Base-by-base conservation (phyloP, 345 rosid species). In the Ceriops zippeliana region DNA sequence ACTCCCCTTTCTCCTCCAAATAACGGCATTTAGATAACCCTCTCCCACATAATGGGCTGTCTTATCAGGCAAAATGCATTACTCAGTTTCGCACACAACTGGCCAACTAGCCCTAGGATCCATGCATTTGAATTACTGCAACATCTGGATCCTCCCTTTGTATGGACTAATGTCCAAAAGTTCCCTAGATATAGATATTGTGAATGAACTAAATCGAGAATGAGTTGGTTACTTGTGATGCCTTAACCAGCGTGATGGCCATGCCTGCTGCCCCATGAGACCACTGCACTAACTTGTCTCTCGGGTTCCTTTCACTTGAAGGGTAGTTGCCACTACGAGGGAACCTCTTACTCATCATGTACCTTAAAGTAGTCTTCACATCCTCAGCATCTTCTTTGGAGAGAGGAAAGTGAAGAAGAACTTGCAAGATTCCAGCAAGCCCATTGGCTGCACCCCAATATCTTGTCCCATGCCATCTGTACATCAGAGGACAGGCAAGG, bases 361-460 rank as follows among this genome's bases (percentile, higher is more conserved):
- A 89, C 84, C 96, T 83, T 31, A 91, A 71, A 10, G 98, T 89
- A 3, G 84, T 86, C 79, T 86, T 83, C 7, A 93, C 97, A 74
- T 89, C 97, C 47, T 83, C 78, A 3, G 79, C 80, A 34, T 85
- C 83, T 4, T 84, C 81, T 70, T 76, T 77, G 0, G 88, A 75
- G 26, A 89, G 88, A 6, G 86, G 86, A 74, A 89, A 93, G 80
- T 91, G 91, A 62, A 93, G 83, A 21, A 93, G 76, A 10, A 89
- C 95, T 3, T 89, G 90, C 75, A 93, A 75, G 76, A 93, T 86
- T 71, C 98, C 98, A 0, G 96, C 96, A 24, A 93, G 89, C 71
- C 98, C 98, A 62, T 87, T 86, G 19, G 92, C 95, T 0, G 97
- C 95, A 10, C 98, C 98, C 92, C 90, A 89, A 73, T 87, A 91